These are phyloP conservation scores for Adansonia rubrostipa DNA, from an alignment of 441 rosid genomes.

Conservation along the genomic window DNA sequence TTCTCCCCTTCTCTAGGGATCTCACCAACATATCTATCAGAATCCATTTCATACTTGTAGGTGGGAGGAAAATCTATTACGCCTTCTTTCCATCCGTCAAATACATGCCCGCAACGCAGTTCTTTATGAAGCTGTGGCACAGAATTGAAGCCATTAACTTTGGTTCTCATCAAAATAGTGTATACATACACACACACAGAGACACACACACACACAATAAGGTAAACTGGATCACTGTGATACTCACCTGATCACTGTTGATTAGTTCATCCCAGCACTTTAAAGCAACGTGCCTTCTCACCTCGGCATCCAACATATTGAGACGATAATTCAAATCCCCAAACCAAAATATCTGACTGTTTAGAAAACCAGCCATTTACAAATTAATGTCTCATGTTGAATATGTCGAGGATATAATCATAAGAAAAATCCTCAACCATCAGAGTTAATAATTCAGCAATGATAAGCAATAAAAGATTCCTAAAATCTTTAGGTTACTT, in stretches of 20 bases:
- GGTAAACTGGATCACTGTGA: background rate
- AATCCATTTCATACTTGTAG: constrained; percentile 84
- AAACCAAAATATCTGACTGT: constrained; percentile 97
- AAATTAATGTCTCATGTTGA: constrained; percentile 11
- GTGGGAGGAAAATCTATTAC: constrained; percentile 85
- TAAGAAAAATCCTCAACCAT: background rate
- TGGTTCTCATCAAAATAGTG: background rate
- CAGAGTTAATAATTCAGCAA: background rate
- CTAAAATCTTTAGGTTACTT: constrained; percentile 1
- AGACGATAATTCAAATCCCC: constrained; percentile 98
- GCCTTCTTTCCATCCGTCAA: constrained; percentile 97
- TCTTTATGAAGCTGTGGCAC: constrained; percentile 71
- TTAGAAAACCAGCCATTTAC: constrained; percentile 28
- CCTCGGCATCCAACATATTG: constrained; percentile 70
- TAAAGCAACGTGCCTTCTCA: constrained; percentile 73
- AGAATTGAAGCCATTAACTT: constrained; percentile 29
- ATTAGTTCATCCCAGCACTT: constrained; percentile 82
- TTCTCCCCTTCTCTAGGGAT: constrained; percentile 80
- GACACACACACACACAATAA: background rate
- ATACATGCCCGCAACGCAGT: constrained; percentile 76
- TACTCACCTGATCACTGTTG: constrained; percentile 76
- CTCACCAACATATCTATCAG: constrained; percentile 82
- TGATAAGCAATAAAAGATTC: background rate
- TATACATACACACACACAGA: no score
- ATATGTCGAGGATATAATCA: background rate